Percentiles rank a stretch among this genome's conserved stretches.
Conservation (phyloP, 306 rosid genomes). For the Quercus wislizeni region DNA sequence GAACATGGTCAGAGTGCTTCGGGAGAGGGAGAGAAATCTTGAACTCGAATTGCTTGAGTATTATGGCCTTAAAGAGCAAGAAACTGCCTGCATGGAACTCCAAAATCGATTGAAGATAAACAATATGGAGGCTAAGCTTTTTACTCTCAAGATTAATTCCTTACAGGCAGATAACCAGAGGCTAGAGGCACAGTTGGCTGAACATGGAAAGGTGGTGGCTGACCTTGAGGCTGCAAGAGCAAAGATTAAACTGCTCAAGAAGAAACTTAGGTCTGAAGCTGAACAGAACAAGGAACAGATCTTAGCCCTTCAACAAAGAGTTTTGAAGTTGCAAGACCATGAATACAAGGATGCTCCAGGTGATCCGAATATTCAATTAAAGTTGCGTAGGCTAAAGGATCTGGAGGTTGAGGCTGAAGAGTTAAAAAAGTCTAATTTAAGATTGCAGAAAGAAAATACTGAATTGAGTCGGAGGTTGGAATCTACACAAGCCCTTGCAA, state of each 20-base stretch:
- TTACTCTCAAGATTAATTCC: constrained; percentile 66
- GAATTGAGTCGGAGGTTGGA: constrained; percentile 72
- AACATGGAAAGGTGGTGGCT: constrained; percentile 43
- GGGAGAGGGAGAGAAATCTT: constrained; percentile 71
- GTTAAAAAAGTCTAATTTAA: constrained; percentile 47
- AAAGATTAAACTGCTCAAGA: constrained; percentile 63
- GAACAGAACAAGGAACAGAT: constrained; percentile 72
- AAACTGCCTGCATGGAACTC: constrained; percentile 75
- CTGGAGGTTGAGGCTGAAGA: constrained; percentile 59
- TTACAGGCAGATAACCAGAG: constrained; percentile 63
- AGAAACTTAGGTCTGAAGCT: constrained; percentile 68
- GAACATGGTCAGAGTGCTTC: constrained; percentile 58
- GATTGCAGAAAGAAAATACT: constrained; percentile 56
- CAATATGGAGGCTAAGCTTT: constrained; percentile 76
- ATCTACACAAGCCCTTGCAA: constrained; percentile 75
- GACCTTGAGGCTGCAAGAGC: constrained; percentile 74
- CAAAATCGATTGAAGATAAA: constrained; percentile 72
- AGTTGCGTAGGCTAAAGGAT: constrained; percentile 47
- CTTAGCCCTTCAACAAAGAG: constrained; percentile 54
- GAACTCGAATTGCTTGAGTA: constrained; percentile 83
- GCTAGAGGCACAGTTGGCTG: constrained; percentile 49
- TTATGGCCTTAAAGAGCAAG: constrained; percentile 86
- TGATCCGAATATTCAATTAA: constrained; percentile 33
- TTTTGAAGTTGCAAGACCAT: constrained; percentile 58
- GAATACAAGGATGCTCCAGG: constrained; percentile 38